A percentile compares a stretch with the other conserved stretches of the same genome.
phyloP scores from a whole-genome alignment of 306 rosid genomes.

The Adenanthera pavonina region DNA sequence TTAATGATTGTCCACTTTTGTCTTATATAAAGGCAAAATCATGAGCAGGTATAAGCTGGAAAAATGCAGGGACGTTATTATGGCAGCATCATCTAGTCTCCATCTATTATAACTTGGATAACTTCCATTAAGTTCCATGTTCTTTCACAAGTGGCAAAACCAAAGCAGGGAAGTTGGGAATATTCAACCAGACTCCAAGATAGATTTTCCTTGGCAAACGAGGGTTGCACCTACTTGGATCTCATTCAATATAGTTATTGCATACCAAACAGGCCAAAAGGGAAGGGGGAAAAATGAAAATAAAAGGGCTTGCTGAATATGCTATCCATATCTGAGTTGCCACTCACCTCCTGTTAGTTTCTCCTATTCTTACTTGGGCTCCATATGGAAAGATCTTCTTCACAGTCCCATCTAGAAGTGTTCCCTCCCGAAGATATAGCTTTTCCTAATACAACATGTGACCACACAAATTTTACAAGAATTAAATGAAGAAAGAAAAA shows the following conservation, averaged over 20 bases:
- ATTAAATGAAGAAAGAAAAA: slow-evolving; percentile 17
- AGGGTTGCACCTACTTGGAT: background rate
- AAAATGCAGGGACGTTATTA: background rate
- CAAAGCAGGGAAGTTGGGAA: slow-evolving; percentile 24
- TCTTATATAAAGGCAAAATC: slow-evolving; percentile 11
- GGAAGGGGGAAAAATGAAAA: background rate
- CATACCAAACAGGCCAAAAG: background rate
- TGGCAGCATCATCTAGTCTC: background rate
- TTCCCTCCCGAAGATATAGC: slow-evolving; percentile 75
- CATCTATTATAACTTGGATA: slow-evolving; percentile 12
- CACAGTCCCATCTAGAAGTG: slow-evolving; percentile 84
- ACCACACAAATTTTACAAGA: slow-evolving; percentile 29
- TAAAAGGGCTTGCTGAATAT: slow-evolving; percentile 25
- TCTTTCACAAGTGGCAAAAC: slow-evolving; percentile 5
- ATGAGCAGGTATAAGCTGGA: background rate
- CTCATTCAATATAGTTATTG: slow-evolving; percentile 13
- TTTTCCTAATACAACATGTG: slow-evolving; percentile 61
- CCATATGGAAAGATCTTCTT: slow-evolving; percentile 82
- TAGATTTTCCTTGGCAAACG: background rate
- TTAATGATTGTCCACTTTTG: background rate
- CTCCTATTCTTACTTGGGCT: slow-evolving; percentile 80
- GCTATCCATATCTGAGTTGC: slow-evolving; percentile 21
- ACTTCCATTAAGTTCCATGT: background rate
- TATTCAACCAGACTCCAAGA: background rate
- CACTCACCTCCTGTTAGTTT: slow-evolving; percentile 73